Evolutionary conservation across 1,284 basidiomycete species (phyloP), one percentile per base, ranked within the genome.

Genomic region (Ustilago esculenta): DNA sequence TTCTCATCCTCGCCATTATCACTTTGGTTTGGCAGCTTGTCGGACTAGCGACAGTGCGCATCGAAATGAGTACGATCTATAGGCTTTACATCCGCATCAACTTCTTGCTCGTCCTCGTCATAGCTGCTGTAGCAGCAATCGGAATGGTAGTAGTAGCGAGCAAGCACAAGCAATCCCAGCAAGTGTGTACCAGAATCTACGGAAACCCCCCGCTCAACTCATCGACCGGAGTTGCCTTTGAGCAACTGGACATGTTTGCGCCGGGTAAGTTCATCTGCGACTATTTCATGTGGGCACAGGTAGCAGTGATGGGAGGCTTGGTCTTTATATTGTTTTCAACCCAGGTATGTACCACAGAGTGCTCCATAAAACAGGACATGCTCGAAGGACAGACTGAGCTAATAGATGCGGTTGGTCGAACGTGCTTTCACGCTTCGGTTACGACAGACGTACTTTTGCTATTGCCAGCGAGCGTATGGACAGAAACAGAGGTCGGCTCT

Each of bases 51-150:
- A 64, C 69, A 8, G 39, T 72, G 4, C 27, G 52, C 1, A 49
- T 56, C 21, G 52, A 74, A 42, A 57, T 59, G 54, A 61, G 60
- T 34, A 43, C 44, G n/a, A 54, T 59, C 39, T 74, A 72, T 21
- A 51, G 65, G 3, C 50, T 63, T 36, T 72, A 74, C 48, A 54
- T 72, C 47, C 68, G 69, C 11, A 42, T 72, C 65, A 68, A 74
- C 44, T 45, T 60, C 15, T 36, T 68, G 3, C 54, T 67, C 23
- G 67, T 64, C 12, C 53, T 74, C 14, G 18, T 60, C n/a, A 37
- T 36, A 11, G 50, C 67, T 12, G 34, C 39, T 1, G 47, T 56
- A 1, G 51, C 56, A 7, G 37, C 54, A 1, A 61, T 54, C 3
- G 68, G 54, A 8, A 64, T 56, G 6, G 56, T 56, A 29, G 53